Percentiles rank a stretch among this genome's conserved stretches.
These are phyloP conservation scores for Simmondsia chinensis DNA, from an alignment of 148 eudicot species.

Conservation along the genomic window DNA sequence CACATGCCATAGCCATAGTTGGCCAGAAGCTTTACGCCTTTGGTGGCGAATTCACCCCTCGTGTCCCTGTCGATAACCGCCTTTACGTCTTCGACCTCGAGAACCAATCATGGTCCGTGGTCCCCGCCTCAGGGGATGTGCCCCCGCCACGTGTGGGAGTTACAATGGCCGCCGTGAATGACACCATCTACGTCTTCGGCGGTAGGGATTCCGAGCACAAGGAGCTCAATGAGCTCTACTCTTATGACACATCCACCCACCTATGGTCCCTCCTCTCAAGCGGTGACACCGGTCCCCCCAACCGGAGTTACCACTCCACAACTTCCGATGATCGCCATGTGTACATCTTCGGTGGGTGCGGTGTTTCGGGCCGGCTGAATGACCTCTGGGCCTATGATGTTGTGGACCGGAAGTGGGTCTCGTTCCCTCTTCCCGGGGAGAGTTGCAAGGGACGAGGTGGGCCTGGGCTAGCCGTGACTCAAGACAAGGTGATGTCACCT, in stretches of 20 bases:
- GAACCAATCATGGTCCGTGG: constrained; percentile 60
- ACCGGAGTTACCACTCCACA: constrained; percentile 86
- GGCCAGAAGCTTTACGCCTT: constrained; percentile 70
- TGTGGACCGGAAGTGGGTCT: constrained; percentile 45
- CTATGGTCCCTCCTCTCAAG: constrained; percentile 56
- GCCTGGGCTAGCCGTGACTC: constrained; percentile 47
- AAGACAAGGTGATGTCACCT: too few species aligned
- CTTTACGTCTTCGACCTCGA: constrained; percentile 65
- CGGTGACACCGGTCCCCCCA: constrained; percentile 55
- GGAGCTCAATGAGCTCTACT: constrained; percentile 81
- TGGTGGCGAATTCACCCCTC: constrained; percentile 92
- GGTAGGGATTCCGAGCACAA: constrained; percentile 78
- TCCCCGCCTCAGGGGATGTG: constrained; percentile 51
- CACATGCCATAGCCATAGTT: constrained; percentile 78
- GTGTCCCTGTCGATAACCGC: constrained; percentile 83
- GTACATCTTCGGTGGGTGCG: constrained; percentile 84
- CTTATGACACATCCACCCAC: constrained; percentile 61
- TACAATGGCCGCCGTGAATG: constrained; percentile 66
- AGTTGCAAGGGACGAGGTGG: constrained; percentile 83
- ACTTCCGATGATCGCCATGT: constrained; percentile 47
- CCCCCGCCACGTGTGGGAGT: constrained; percentile 97
- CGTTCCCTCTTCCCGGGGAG: constrained; percentile 55
- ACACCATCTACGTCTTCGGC: constrained; percentile 71
- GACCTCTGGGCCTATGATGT: constrained; percentile 84
- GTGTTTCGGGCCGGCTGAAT: constrained; percentile 60